Evolutionary conservation across 192 early-diverging fungal genomes (phyloP).

Genomic region (Coemansia sp.): DNA sequence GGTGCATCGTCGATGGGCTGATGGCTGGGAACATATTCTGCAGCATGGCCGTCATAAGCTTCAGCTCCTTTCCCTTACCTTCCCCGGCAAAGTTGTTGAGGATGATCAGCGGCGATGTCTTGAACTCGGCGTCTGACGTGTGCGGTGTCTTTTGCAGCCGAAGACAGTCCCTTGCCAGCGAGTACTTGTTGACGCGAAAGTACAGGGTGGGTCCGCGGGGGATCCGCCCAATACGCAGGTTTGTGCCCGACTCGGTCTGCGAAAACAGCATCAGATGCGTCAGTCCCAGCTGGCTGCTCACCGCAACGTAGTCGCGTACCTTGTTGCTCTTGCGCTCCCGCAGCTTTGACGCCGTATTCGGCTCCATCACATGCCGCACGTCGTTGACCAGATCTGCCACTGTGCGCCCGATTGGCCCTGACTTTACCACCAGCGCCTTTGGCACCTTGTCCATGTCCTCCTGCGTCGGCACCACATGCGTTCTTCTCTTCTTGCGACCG

Average conservation of each 20-base stretch:
- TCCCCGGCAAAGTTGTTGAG: conserved; percentile 54
- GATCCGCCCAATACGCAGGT: conserved; percentile 81
- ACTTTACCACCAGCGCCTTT: conserved; percentile 89
- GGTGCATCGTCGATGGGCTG: conserved; percentile 91
- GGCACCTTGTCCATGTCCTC: conserved; percentile 63
- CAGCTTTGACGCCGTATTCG: conserved; percentile 88
- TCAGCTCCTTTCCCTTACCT: conserved; percentile 57
- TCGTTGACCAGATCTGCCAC: conserved; percentile 79
- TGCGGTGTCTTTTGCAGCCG: conserved; percentile 75
- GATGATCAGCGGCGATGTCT: conserved; percentile 72
- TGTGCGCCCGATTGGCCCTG: conserved; percentile 77
- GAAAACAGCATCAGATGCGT: conserved; percentile 90
- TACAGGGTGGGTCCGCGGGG: conserved; percentile 93
- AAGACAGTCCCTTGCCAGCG: conserved; percentile 80
- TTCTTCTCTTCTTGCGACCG: conserved; percentile 47
- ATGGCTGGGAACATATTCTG: conserved; percentile 98
- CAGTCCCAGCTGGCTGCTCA: conserved; percentile 82
- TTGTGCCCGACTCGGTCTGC: conserved; percentile 74
- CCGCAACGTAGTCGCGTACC: conserved; percentile 87
- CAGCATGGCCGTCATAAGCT: conserved; percentile 91
- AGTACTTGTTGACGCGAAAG: conserved; percentile 81
- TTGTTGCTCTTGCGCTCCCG: conserved; percentile 89
- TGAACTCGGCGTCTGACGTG: conserved; percentile 74
- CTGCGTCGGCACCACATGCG: conserved; percentile 53
- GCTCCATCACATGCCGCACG: conserved; percentile 88